Base-by-base conservation (phyloP, 2,329 filamentous ascomycete genomes). In the Sporothrix phasma region DNA sequence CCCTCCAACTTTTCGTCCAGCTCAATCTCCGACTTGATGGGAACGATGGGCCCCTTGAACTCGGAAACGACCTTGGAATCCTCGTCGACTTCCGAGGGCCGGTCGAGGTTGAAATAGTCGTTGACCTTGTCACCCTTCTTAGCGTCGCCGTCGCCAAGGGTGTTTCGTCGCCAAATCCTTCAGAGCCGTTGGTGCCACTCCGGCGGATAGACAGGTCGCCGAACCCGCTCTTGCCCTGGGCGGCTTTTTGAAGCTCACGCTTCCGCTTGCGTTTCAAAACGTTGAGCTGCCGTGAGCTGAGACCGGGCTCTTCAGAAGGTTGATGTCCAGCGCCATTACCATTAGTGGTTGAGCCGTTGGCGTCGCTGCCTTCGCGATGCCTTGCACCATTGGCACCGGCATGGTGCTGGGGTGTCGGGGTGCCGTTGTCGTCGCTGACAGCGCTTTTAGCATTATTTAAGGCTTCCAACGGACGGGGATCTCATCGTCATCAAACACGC, bases 201-300 rank as follows among this genome's bases (percentile, higher is more conserved):
- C 85, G 81, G 58, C 88, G 81, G 10, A 86, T 77, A 0, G 90
- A 89, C 61, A 99, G 80, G 73, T 99, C 94, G 53, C 96, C 92
- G 56, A 96, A 89, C 0, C 90, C 87, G 62, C 90, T 88, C 74
- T 97, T 97, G 68, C 89, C 93, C 64, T 92, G 82, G 0, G 83
- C 90, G 61, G 93, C 90, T 71, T 91, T 88, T 74, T 94, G 91
- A 3, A 92, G 87, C 70, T 95, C 90, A 70, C 88, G 86, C 76
- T 97, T 99, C 49, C 92, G 86, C 73, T 97, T 97, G 49, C 94
- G 85, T 75, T 97, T 97, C 10, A 99, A 78, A 61, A 94, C 90
- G 71, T 99, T 99, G 22, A 97, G 84, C 72, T 99, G 94, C 47
- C 94, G 86, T 66, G 94, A 93, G 77, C 94, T 97, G 61, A 99